Evolutionary conservation across 257 asterid species (phyloP), one percentile per base, ranked within the genome.

Genomic region (Solanum peruvianum): DNA sequence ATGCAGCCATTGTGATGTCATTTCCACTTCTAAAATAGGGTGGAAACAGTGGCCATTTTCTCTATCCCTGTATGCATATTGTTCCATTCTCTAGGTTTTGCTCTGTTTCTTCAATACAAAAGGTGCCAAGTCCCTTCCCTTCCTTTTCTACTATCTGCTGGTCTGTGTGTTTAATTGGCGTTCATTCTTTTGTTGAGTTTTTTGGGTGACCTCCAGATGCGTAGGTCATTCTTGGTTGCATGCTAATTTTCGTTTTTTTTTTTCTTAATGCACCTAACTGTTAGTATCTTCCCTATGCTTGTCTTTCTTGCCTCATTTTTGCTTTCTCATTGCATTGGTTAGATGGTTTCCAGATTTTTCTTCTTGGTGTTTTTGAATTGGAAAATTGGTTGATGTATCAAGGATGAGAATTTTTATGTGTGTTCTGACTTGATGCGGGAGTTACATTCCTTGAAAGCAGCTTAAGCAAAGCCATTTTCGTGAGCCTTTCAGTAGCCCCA

Each of bases 271-370:
- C 80, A 41, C 47, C 10, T 18, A 35, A 72, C 2, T 72, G 49
- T 18, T 72, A 35, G 16, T 72, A 20, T 72, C 47, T 20, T 31
- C 80, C 29, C 7, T 35, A 2, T 35, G 80, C 14, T 35, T 35
- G 13, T 72, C 41, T 72, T 25, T 47, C 84, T 45, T 47, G 66
- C 71, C 66, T 86, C 62, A 42, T 88, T 60, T 33, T 77, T 77
- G 21, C 75, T 84, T 31, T 47, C 60, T 42, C 16, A 7, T 75
- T 86, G 45, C 84, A 44, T 47, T 45, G 27, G 39, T 69, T 66
- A n/a, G 44, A 71, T 80, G 83, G 80, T 85, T 70, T 85, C 77
- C 72, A 85, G 39, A 23, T 83, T 87, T 82, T 60, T 78, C 73
- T 70, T 78, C 44, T 29, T 66, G 35, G 86, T 58, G 87, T 29